These are phyloP conservation scores for Metschnikowia amazonensis DNA, from an alignment of 805 yeast genomes.

Conservation along the genomic window DNA sequence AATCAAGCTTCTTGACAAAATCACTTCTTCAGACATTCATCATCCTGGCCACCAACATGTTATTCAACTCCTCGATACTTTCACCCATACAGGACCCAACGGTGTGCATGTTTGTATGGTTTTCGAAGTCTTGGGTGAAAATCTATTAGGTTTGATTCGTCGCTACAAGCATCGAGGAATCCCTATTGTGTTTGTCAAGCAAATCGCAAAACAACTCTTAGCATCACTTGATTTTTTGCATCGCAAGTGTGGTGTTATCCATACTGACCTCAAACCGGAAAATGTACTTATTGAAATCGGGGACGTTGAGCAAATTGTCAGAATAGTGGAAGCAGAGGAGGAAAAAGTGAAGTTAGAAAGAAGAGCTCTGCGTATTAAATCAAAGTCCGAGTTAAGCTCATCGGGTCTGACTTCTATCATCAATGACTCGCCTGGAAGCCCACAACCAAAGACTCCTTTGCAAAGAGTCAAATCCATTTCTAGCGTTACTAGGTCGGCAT, in stretches of 20 bases:
- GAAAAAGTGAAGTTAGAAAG: constrained; percentile 42
- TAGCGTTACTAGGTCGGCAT: constrained; percentile 28
- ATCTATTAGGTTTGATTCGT: constrained; percentile 47
- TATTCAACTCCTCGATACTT: constrained; percentile 53
- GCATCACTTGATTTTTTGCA: constrained; percentile 60
- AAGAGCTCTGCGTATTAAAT: constrained; percentile 18
- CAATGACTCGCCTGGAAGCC: constrained; percentile 8
- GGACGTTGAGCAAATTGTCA: constrained; percentile 74
- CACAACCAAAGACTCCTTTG: constrained; percentile 11
- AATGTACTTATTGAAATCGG: constrained; percentile 53
- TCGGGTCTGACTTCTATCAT: constrained; percentile 5
- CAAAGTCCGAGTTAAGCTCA: constrained; percentile 5
- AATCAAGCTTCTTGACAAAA: constrained; percentile 62
- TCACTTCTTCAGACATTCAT: constrained; percentile 47
- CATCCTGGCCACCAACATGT: constrained; percentile 47
- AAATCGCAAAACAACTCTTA: constrained; percentile 53
- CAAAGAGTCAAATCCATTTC: constrained; percentile 17
- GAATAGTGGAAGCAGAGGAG: constrained; percentile 60
- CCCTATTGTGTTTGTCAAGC: constrained; percentile 52
- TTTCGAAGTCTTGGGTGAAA: constrained; percentile 63
- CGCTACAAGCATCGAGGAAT: constrained; percentile 42
- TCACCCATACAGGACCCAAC: constrained; percentile 55
- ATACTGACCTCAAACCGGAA: constrained; percentile 21
- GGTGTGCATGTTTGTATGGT: constrained; percentile 66
- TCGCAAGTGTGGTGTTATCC: constrained; percentile 53